Percentiles rank a stretch among this genome's conserved stretches.
phyloP scores from a whole-genome alignment of 495 filamentous ascomycete genomes.

The Aspergillus diversus region DNA sequence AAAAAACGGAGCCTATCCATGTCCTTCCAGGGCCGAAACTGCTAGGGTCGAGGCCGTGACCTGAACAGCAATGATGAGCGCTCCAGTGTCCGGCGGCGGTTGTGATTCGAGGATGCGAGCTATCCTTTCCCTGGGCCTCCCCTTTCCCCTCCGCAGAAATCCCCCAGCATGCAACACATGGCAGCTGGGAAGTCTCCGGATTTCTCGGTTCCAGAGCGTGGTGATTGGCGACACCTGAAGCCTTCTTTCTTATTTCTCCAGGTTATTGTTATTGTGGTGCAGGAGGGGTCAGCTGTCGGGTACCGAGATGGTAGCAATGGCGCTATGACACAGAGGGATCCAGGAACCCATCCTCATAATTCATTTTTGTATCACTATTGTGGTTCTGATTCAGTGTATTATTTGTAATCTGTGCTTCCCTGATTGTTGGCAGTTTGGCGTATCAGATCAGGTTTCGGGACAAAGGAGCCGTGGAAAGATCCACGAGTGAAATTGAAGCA shows the following conservation, averaged over 20 bases:
- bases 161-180: background rate
- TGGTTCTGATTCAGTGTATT: background rate
- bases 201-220: too few relatives aligned
- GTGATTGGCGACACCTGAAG: background rate
- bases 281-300: background rate
- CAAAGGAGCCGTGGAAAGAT: conserved; percentile 1
- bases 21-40: conserved; percentile 11
- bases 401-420: background rate
- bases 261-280: background rate
- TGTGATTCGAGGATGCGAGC: conserved; percentile 20
- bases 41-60: conserved; percentile 15
- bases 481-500: conserved; percentile 5
- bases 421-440: too few relatives aligned
- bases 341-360: too few relatives aligned
- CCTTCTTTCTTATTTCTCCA: background rate
- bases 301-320: background rate
- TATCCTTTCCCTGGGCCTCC: background rate
- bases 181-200: background rate
- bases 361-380: too few relatives aligned
- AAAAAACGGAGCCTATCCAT: conserved; percentile 13
- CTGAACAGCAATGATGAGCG: conserved; percentile 30
- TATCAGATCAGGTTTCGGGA: background rate
- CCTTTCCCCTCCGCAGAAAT: background rate
- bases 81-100: background rate
- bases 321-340: too few relatives aligned